Conservation (phyloP, 495 filamentous ascomycete species). For the Polyplosphaeria fusca region DNA sequence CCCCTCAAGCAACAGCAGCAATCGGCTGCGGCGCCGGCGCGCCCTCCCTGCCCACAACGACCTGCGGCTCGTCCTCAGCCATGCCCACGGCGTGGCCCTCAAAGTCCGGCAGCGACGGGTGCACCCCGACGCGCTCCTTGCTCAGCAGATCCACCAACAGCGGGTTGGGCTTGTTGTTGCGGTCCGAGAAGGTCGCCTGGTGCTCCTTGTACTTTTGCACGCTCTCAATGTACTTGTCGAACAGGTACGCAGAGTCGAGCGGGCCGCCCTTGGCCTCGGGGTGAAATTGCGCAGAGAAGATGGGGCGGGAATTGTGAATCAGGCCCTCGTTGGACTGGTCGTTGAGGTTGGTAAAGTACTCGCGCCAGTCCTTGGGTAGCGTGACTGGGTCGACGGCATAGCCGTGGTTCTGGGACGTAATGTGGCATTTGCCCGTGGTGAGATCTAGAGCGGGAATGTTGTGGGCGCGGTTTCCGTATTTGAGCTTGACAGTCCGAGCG, state of each 20-base stretch:
- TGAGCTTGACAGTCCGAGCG: slow-evolving; percentile 85
- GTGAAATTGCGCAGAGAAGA: slow-evolving; percentile 98
- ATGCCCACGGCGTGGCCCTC: slow-evolving; percentile 18
- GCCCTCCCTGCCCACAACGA: slow-evolving; percentile 9
- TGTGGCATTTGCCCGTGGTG: slow-evolving; percentile 95
- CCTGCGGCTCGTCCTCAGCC: slow-evolving; percentile 13
- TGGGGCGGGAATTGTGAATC: slow-evolving; percentile 92
- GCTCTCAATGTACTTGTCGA: slow-evolving; percentile 91
- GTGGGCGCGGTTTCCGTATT: slow-evolving; percentile 96
- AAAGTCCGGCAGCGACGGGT: slow-evolving; percentile 30
- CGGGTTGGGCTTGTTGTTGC: slow-evolving; percentile 78
- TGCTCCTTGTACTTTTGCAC: slow-evolving; percentile 83
- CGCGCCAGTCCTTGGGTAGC: slow-evolving; percentile 82
- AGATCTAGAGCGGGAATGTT: slow-evolving; percentile 95
- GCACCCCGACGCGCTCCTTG: slow-evolving; percentile 90
- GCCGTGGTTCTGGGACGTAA: slow-evolving; percentile 97
- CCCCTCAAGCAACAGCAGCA: slow-evolving; percentile 20
- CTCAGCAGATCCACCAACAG: slow-evolving; percentile 84
- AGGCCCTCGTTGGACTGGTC: slow-evolving; percentile 93
- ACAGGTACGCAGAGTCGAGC: slow-evolving; percentile 87
- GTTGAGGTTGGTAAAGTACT: slow-evolving; percentile 97
- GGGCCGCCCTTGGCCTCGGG: slow-evolving; percentile 96
- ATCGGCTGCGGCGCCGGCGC: slow-evolving; percentile 22
- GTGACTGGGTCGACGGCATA: slow-evolving; percentile 91
- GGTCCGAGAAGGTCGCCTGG: slow-evolving; percentile 62